Conservation (phyloP, 225 moss, liverwort and hornwort genomes). For the Neckera pumila region DNA sequence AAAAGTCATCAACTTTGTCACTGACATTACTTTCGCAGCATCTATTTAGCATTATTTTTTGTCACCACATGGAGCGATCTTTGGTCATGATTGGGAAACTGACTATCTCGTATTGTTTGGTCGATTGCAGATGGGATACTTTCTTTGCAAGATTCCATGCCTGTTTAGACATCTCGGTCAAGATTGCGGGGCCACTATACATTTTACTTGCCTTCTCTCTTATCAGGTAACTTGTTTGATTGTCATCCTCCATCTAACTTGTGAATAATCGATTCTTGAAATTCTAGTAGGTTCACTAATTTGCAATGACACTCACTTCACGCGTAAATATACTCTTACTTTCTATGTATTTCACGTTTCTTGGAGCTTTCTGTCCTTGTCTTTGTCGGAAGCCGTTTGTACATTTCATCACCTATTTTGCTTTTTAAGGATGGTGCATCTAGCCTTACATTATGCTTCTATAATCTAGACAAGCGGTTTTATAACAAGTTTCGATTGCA, state of each 20-base stretch:
- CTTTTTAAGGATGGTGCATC: not conserved
- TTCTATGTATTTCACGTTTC: not conserved
- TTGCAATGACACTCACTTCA: not conserved
- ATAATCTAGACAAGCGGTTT: not conserved
- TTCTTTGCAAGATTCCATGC: constrained; percentile 36
- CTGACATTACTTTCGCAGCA: not conserved
- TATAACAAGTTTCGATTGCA: not conserved
- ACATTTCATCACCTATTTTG: not conserved
- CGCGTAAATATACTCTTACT: not conserved
- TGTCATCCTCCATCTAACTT: not conserved
- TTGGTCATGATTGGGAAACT: not conserved
- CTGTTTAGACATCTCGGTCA: constrained; percentile 55
- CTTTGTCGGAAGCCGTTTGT: not conserved
- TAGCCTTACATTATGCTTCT: not conserved
- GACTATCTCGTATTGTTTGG: not conserved
- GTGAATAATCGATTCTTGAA: not conserved
- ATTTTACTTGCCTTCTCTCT: constrained; percentile 73
- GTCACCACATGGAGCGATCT: not conserved
- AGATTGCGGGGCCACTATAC: constrained; percentile 72
- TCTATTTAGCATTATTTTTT: not conserved
- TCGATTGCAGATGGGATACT: constrained; percentile 51
- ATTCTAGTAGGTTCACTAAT: not conserved
- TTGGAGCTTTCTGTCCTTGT: not conserved
- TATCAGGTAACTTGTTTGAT: constrained; percentile 44
- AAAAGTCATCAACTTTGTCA: not conserved